These are phyloP conservation scores for Picea engelmannii DNA, from an alignment of 83 land plant genomes.

Conservation along the genomic window DNA sequence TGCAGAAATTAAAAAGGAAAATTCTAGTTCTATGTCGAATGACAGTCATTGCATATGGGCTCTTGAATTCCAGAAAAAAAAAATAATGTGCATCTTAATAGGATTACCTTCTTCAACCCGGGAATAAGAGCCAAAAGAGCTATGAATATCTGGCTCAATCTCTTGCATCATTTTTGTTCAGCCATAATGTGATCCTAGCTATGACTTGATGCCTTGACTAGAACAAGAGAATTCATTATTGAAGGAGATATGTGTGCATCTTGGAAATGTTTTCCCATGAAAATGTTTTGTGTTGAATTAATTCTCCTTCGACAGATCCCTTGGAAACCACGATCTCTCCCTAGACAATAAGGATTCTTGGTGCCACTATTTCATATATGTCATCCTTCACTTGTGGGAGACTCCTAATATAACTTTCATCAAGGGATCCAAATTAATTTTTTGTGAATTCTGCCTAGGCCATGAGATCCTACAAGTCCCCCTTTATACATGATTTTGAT, in stretches of 20 bases:
- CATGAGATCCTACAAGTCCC: too few relatives aligned
- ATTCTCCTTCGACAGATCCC: background rate
- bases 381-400: conserved; percentile 3
- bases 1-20: background rate
- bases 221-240: background rate
- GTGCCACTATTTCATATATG: background rate
- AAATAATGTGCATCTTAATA: background rate
- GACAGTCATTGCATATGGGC: background rate
- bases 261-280: background rate
- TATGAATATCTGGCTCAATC: conserved; percentile 70
- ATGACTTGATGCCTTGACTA: conserved; percentile 13
- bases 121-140: conserved; percentile 73
- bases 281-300: background rate
- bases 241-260: background rate
- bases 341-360: conserved; percentile 18
- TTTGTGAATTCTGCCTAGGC: too few relatives aligned
- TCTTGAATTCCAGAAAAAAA: background rate
- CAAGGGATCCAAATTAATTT: too few relatives aligned
- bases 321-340: conserved; percentile 18
- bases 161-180: conserved; percentile 68
- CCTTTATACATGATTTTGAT: too few relatives aligned
- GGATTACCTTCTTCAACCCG: conserved; percentile 75
- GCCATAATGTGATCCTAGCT: conserved; percentile 64
- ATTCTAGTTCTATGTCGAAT: background rate
- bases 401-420: conserved; percentile 1